Base-by-base conservation (phyloP, 1,284 basidiomycete genomes). In the Cryptococcus sp. region DNA sequence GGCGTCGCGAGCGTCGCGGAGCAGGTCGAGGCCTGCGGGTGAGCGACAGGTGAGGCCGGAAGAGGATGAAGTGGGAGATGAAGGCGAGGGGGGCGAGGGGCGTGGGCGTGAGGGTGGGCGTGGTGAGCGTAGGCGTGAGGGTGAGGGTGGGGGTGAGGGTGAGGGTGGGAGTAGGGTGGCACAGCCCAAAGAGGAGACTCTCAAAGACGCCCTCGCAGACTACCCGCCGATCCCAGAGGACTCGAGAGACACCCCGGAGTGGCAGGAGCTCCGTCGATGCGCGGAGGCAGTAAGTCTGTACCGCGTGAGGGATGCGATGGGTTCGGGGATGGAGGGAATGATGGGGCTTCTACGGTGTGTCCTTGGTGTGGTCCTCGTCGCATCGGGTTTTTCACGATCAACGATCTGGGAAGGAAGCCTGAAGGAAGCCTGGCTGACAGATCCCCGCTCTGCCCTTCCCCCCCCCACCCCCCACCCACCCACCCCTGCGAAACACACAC, bases 251-350 rank as follows among this genome's bases (percentile, higher is more conserved):
- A 56, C 56, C 58, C 84, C 23, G 83, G 84, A 59, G 68, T 88
- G 21, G 77, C 76, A 18, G 84, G 83, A 61, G 80, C 81, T 50
- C 84, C 88, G 78, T 83, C 88, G 68, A 67, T 96, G 61, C 23
- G 70, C 71, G 9, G 71, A 73, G 54, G 68, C 69, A 2, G 67
- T 77, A 51, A 90, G 88, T 55, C 77, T 96, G 44, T 86, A 91
- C 62, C 79, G 91, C 24, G 80, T 95, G 4, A 81, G 93, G 52
- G 93, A 97, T 73, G 87, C 89, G 0, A 95, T 96, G 93, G 88
- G 91, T 1, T 73, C 79, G 16, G 87, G 85, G 7, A 81, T 97
- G 9, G 88, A 91, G 52, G 91, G 92, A 3, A 81, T 95, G 46
- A 83, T 95, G 50, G 91, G 90, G 5, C 79, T 92, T 51, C 77